A percentile compares a stretch with the other conserved stretches of the same genome.
phyloP scores from a whole-genome alignment of 2,329 filamentous ascomycete species.

The Meredithiella fracta region DNA sequence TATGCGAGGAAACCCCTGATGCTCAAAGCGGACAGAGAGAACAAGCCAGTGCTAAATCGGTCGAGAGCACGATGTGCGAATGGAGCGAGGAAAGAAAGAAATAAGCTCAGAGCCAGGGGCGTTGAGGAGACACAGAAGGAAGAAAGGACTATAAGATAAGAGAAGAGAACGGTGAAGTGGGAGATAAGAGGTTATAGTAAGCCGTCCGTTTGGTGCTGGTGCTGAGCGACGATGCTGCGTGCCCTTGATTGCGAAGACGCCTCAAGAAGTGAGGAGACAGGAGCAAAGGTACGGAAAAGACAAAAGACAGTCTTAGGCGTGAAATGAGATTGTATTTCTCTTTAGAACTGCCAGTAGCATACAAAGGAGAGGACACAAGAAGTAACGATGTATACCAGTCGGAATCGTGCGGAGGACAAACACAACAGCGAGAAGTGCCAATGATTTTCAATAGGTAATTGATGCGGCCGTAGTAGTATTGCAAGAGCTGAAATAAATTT shows the following conservation, averaged over 20 bases:
- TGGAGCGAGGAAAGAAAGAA: no score
- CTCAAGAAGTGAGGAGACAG: not conserved
- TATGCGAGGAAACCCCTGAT: not conserved
- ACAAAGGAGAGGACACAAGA: not conserved
- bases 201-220: not conserved
- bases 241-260: not conserved
- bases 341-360: not conserved
- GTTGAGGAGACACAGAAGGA: not conserved
- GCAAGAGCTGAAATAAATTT: not conserved
- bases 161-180: not conserved
- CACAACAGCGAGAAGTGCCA: not conserved
- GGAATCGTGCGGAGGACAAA: not conserved
- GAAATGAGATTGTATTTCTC: not conserved
- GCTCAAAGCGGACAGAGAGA: not conserved
- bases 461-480: not conserved
- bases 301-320: not conserved
- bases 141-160: not conserved
- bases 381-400: not conserved
- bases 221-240: not conserved
- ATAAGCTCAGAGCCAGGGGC: not conserved
- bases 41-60: no score
- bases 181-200: not conserved
- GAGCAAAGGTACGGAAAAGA: not conserved
- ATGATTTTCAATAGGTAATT: not conserved
- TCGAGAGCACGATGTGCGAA: no score